Evolutionary conservation across 2,329 filamentous ascomycete genomes (phyloP).

Genomic region (Hymenoscyphus linearis): DNA sequence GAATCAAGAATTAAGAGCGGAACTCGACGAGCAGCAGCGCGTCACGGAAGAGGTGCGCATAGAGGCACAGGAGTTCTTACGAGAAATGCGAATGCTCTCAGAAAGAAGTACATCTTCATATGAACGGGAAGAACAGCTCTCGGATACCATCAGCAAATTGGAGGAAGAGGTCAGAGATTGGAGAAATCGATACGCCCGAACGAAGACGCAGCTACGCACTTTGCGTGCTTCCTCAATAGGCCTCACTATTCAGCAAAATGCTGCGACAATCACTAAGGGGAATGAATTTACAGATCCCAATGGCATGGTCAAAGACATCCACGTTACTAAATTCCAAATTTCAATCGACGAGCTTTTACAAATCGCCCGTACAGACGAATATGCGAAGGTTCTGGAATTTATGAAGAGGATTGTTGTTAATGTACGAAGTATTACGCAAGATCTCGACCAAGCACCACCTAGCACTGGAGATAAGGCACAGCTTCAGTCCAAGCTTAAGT

Average conservation of each 20-base stretch:
- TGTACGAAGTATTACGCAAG: constrained; percentile 79
- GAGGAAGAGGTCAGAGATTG: constrained; percentile 83
- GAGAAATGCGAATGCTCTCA: constrained; percentile 84
- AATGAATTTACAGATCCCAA: constrained; percentile 63
- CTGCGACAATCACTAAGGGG: constrained; percentile 60
- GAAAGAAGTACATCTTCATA: constrained; percentile 72
- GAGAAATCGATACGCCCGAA: constrained; percentile 81
- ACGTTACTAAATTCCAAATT: constrained; percentile 93
- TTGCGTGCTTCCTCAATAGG: constrained; percentile 77
- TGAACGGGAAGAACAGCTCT: constrained; percentile 76
- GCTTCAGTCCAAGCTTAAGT: constrained; percentile 66
- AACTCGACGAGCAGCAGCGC: constrained; percentile 68
- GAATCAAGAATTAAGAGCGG: constrained; percentile 62
- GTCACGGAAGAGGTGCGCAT: constrained; percentile 81
- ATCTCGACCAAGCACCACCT: constrained; percentile 58
- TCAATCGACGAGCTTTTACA: constrained; percentile 86
- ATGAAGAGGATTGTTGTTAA: constrained; percentile 83
- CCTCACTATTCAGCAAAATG: constrained; percentile 62
- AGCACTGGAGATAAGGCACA: constrained; percentile 47
- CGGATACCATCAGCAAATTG: constrained; percentile 67
- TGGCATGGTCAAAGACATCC: constrained; percentile 82
- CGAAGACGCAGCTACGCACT: constrained; percentile 80
- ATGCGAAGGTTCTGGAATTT: constrained; percentile 70
- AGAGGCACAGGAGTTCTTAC: constrained; percentile 76
- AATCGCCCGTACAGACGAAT: constrained; percentile 66